phyloP scores from a whole-genome alignment of 352 stramenopile species.

The Globisporangium echinulatum region DNA sequence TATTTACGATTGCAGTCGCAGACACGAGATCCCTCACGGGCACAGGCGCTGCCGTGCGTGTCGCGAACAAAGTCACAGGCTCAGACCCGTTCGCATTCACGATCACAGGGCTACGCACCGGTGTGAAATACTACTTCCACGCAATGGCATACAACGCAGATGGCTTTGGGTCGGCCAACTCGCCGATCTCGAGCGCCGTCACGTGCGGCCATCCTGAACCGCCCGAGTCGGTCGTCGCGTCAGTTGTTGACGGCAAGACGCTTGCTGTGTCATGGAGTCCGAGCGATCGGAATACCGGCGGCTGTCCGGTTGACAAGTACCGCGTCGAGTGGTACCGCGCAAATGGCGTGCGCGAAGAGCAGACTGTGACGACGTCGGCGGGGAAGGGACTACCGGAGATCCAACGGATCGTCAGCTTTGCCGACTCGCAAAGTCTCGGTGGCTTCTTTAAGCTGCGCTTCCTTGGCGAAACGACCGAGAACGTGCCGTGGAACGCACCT shows the following conservation, averaged over 20 bases:
- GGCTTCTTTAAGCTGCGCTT: conserved; percentile 71
- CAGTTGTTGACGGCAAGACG: conserved; percentile 48
- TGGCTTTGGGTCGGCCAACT: conserved; percentile 56
- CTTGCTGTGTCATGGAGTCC: conserved; percentile 44
- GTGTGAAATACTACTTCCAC: conserved; percentile 66
- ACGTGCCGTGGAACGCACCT: conserved; percentile 59
- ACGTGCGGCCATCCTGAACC: conserved; percentile 50
- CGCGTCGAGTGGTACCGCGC: conserved; percentile 71
- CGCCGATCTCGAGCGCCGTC: conserved; percentile 39
- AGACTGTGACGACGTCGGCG: conserved; percentile 74
- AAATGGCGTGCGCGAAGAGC: conserved; percentile 46
- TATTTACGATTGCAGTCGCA: conserved; percentile 67
- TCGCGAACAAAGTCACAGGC: conserved; percentile 85
- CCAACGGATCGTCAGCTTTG: conserved; percentile 50
- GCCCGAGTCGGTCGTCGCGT: conserved; percentile 35
- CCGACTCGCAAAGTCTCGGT: conserved; percentile 41
- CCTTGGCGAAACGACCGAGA: conserved; percentile 49
- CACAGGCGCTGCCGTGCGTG: conserved; percentile 42
- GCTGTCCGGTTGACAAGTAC: conserved; percentile 58
- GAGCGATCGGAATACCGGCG: conserved; percentile 14
- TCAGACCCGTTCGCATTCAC: conserved; percentile 83
- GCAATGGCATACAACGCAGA: conserved; percentile 79
- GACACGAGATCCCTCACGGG: conserved; percentile 50
- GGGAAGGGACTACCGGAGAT: conserved; percentile 61
- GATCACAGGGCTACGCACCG: conserved; percentile 46